Evolutionary conservation across 345 rosid genomes (phyloP).

Genomic region (Toxicodendron radicans): DNA sequence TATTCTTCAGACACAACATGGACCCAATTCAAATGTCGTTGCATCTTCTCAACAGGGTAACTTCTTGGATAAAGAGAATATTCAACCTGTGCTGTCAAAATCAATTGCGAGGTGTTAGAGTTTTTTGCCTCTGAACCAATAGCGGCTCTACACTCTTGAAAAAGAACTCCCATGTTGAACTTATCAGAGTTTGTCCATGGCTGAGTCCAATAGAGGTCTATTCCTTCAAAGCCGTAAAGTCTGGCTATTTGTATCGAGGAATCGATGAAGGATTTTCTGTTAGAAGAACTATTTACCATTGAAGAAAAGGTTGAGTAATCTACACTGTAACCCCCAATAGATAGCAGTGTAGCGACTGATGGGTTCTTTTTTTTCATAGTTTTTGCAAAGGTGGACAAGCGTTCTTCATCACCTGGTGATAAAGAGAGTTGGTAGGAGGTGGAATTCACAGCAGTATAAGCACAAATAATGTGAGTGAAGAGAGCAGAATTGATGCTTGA

Average conservation of each 20-base stretch:
- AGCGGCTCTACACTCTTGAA: conserved; percentile 2
- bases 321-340: too few species aligned
- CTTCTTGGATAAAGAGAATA: fast-evolving
- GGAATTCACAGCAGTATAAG: neutral
- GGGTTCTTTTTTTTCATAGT: too few species aligned
- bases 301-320: too few species aligned
- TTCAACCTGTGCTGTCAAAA: neutral
- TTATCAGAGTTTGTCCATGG: too few species aligned
- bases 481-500: neutral
- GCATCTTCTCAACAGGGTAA: neutral
- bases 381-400: conserved; percentile 1
- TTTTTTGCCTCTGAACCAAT: neutral
- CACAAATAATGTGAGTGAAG: neutral
- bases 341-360: too few species aligned
- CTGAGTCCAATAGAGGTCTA: too few species aligned
- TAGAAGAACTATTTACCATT: too few species aligned
- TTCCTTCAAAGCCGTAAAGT: too few species aligned
- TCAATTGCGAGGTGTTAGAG: neutral
- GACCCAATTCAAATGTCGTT: neutral
- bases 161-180: too few species aligned
- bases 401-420: conserved; percentile 15
- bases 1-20: neutral
- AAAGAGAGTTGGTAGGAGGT: neutral
- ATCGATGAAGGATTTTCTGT: too few species aligned
- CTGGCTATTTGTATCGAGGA: too few species aligned